A percentile compares a stretch with the other conserved stretches of the same genome.
These are phyloP conservation scores for Pseudoneurospora amorphoporcata DNA, from an alignment of 495 filamentous ascomycete species.

Conservation along the genomic window DNA sequence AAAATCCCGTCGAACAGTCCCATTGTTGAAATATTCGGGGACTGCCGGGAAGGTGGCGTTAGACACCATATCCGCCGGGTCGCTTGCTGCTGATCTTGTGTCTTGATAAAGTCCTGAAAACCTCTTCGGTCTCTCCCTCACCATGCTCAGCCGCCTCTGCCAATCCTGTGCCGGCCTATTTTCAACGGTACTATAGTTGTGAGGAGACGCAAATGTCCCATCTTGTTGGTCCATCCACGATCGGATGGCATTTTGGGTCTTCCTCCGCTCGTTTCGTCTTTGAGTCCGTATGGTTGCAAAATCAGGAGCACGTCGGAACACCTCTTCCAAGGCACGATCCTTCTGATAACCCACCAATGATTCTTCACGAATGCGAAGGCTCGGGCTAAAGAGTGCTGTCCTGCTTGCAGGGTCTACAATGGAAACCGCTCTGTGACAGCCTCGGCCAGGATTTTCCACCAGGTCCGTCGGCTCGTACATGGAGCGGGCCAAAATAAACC, in stretches of 20 bases:
- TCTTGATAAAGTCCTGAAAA: slow-evolving; percentile 34
- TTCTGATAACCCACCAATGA: slow-evolving; percentile 79
- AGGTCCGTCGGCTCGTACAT: slow-evolving; percentile 71
- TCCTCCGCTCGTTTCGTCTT: slow-evolving; percentile 46
- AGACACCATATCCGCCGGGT: slow-evolving; percentile 43
- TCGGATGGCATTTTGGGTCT: slow-evolving; percentile 65
- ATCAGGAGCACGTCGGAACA: slow-evolving; percentile 56
- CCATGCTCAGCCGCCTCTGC: slow-evolving; percentile 32
- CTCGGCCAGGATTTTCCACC: slow-evolving; percentile 34
- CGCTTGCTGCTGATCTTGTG: slow-evolving; percentile 42
- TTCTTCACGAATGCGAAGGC: slow-evolving; percentile 62
- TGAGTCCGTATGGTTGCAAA: slow-evolving; percentile 34
- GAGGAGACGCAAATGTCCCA: slow-evolving; percentile 50
- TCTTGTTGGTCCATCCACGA: slow-evolving; percentile 77
- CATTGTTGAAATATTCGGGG: slow-evolving; percentile 10
- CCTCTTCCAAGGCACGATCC: slow-evolving; percentile 82
- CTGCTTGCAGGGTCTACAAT: slow-evolving; percentile 42
- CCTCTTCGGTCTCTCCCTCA: slow-evolving; percentile 29
- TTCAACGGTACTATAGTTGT: slow-evolving; percentile 37
- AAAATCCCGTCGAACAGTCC: slow-evolving; percentile 19
- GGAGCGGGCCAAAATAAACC: slow-evolving; percentile 53
- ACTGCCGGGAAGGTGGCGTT: slow-evolving; percentile 29
- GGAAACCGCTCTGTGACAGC: slow-evolving; percentile 35
- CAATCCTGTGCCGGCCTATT: slow-evolving; percentile 28
- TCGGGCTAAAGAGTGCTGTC: slow-evolving; percentile 55